These are phyloP conservation scores for Cladosporium colombiae DNA, from an alignment of 2,329 filamentous ascomycete genomes.

Conservation along the genomic window DNA sequence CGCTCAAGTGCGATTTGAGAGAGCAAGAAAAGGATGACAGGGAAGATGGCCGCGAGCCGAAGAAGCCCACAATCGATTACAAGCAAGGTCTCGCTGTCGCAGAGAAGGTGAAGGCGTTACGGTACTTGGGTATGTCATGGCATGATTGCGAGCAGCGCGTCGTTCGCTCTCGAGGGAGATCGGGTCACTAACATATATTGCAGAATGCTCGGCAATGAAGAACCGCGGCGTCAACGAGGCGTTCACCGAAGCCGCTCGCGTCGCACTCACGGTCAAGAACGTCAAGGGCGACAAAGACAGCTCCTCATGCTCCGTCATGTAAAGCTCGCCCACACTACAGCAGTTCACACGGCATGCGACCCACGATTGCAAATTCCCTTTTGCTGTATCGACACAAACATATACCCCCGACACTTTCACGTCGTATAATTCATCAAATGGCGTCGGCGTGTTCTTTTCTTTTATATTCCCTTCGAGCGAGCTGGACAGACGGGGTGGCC, in stretches of 20 bases:
- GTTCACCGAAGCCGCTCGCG: conserved; percentile 94
- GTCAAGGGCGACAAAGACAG: conserved; percentile 50
- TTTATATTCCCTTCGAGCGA: neutral
- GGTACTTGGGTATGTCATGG: conserved; percentile 70
- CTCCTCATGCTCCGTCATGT: conserved; percentile 47
- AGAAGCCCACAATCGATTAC: conserved; percentile 77
- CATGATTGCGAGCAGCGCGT: neutral
- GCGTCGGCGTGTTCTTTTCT: neutral
- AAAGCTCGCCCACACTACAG: neutral
- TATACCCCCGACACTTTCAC: conserved; percentile 6
- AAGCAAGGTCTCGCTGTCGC: conserved; percentile 89
- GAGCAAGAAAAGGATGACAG: conserved; percentile 70
- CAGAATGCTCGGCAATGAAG: conserved; percentile 96
- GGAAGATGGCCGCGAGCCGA: conserved; percentile 56
- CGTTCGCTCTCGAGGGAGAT: neutral
- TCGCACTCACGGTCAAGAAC: conserved; percentile 68
- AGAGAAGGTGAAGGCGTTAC: conserved; percentile 83
- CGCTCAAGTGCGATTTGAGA: conserved; percentile 93
- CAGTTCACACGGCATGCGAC: neutral
- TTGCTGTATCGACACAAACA: conserved; percentile 10
- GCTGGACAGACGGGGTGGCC: neutral
- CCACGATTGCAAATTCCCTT: conserved; percentile 2
- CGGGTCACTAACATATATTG: neutral
- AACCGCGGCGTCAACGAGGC: conserved; percentile 98
- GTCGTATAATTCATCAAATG: conserved; percentile 5